Conservation (phyloP, 1,139 yeast genomes). For the Sugiyamaella pinicola region DNA sequence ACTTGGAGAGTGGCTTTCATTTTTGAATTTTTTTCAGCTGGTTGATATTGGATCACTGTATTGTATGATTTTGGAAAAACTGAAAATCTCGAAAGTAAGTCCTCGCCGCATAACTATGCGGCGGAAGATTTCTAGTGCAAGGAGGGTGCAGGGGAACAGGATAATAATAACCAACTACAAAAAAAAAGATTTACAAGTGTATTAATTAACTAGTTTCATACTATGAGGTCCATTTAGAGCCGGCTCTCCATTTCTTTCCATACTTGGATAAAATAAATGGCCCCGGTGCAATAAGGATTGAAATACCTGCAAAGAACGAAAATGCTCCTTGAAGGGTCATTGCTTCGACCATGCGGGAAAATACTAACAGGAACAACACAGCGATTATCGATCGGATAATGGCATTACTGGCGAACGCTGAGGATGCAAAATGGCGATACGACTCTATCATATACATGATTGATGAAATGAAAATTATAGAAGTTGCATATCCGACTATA, state of each 20-base stretch:
- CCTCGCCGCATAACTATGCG: too few relatives aligned
- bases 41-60: too few relatives aligned
- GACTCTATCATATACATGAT: constrained; percentile 69
- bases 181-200: neutral
- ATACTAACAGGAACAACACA: constrained; percentile 18
- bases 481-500: constrained; percentile 73
- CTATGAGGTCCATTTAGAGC: constrained; percentile 19
- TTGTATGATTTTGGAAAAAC: too few relatives aligned
- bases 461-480: constrained; percentile 69
- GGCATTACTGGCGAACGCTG: constrained; percentile 58
- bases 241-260: constrained; percentile 22
- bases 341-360: constrained; percentile 20
- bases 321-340: constrained; percentile 25
- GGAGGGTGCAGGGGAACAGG: constrained; percentile 5
- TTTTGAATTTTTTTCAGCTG: neutral
- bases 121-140: too few relatives aligned
- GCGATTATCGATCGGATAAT: constrained; percentile 47
- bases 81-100: too few relatives aligned
- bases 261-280: constrained; percentile 21
- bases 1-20: constrained; percentile 32
- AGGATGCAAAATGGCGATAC: constrained; percentile 67
- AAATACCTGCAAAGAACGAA: constrained; percentile 24
- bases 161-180: neutral
- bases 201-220: too few relatives aligned
- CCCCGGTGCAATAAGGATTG: constrained; percentile 23